Evolutionary conservation across 2,329 filamentous ascomycete species (phyloP).

Genomic region (Rhinocladiella similis): DNA sequence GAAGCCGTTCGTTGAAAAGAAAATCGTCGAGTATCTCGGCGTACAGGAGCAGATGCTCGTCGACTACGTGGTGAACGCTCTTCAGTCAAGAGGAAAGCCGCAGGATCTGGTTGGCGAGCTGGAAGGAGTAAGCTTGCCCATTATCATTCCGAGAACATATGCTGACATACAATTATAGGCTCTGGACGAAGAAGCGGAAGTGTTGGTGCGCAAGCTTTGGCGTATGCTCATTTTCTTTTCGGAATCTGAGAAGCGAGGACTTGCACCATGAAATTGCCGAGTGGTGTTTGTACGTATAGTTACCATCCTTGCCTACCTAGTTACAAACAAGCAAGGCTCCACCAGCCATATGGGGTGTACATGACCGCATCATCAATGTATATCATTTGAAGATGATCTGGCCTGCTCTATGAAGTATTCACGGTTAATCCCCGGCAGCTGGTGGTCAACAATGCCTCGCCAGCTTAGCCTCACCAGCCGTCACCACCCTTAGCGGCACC

Average conservation of each 20-base stretch:
- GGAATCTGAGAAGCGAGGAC: slow-evolving; percentile 85
- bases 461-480: no score
- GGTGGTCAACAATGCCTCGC: no score
- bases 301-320: background rate
- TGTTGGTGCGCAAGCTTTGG: slow-evolving; percentile 95
- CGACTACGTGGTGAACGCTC: slow-evolving; percentile 84
- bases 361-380: no score
- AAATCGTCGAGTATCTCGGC: slow-evolving; percentile 93
- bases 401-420: no score
- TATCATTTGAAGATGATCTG: no score
- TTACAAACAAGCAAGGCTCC: no score
- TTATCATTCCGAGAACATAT: background rate
- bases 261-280: slow-evolving; percentile 61
- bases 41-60: slow-evolving; percentile 96
- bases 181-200: slow-evolving; percentile 91
- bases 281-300: background rate
- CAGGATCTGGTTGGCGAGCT: slow-evolving; percentile 80
- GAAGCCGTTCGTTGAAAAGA: slow-evolving; percentile 94
- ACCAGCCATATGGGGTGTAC: no score
- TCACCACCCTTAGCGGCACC: no score
- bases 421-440: no score
- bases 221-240: slow-evolving; percentile 98
- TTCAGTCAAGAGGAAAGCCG: slow-evolving; percentile 74
- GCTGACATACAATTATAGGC: slow-evolving; percentile 53
- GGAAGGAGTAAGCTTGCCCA: slow-evolving; percentile 65